These are phyloP conservation scores for Xylaria castorea DNA, from an alignment of 495 filamentous ascomycete species.

Conservation along the genomic window DNA sequence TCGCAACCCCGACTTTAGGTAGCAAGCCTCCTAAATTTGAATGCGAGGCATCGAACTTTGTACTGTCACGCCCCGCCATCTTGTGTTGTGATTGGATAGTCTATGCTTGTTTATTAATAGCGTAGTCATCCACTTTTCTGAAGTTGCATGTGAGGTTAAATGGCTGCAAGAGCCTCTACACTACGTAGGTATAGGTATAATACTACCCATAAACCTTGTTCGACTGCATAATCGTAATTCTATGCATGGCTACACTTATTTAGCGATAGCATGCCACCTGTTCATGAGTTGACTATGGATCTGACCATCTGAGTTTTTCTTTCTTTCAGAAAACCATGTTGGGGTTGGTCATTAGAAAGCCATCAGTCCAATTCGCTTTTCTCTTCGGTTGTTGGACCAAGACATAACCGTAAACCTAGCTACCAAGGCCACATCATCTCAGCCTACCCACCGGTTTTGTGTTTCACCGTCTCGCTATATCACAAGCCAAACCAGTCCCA, in stretches of 20 bases:
- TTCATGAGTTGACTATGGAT: not conserved
- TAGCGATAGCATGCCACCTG: not conserved
- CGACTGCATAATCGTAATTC: not conserved
- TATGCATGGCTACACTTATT: not conserved
- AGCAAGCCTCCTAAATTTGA: constrained; percentile 1
- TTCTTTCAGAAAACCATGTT: not conserved
- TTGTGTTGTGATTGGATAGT: constrained; percentile 5
- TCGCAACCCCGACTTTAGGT: not conserved
- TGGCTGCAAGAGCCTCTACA: not conserved
- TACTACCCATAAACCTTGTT: not conserved
- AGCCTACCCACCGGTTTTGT: not conserved
- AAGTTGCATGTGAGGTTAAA: not conserved
- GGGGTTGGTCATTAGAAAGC: not conserved
- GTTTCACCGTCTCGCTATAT: not conserved
- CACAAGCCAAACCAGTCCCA: not conserved
- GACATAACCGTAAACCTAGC: not conserved
- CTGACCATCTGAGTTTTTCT: not conserved
- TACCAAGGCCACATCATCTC: not conserved
- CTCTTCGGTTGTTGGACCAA: not conserved
- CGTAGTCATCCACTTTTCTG: not conserved
- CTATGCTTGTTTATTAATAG: not conserved
- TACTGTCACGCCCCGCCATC: constrained; percentile 13
- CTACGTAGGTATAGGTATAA: not conserved
- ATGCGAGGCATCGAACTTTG: constrained; percentile 1
- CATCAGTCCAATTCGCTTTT: not conserved